Base-by-base conservation (phyloP, 1,139 yeast species). In the Candida freyschussii region DNA sequence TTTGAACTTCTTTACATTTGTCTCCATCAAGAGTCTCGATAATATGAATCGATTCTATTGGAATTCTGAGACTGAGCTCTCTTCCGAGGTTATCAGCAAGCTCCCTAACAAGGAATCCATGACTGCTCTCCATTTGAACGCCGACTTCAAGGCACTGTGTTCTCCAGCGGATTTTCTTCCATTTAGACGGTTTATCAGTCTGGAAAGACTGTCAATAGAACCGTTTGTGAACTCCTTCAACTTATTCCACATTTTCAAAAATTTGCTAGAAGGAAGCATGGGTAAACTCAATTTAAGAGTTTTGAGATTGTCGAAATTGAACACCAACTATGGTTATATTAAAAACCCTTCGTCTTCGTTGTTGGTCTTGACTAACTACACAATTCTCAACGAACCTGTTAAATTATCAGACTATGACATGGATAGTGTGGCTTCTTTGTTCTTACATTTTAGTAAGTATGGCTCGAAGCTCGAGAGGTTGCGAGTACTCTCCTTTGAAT, bases 221-320 rank as follows among this genome's bases (percentile, higher is more conserved):
- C 47, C 55, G 2, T 49, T 50, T 29, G 20, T 38, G 7, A 41
- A 36, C 20, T 43, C 53, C 2, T 30, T 11, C 11, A 46, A 43
- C 23, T 32, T 52, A n/a, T 34, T 34, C 13, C 37, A 41, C 12
- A 38, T 49, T 13, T 42, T 50, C 24, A 30, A 35, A 12, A 39
- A 41, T 18, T 25, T 52, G 7, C 27, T 48, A 4, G 37, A 40
- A 21, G 47, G 36, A 4, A 29, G 30, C 4, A 16, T 24, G 13
- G 27, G 21, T 7, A 13, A 6, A 3, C 18, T 33, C 3, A 26
- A 30, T 8, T 18, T 47, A 11, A 32, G 23, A 9, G 20, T 31
- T 0, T 20, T 47, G 10, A 31, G 32, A 17, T 32, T 47, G 1
- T 21, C 40, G 5, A 37, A 42, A 28, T 7, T 37, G 6, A 42